Evolutionary conservation across 352 stramenopile species (phyloP).

Genomic region (Globisporangium ultimum): DNA sequence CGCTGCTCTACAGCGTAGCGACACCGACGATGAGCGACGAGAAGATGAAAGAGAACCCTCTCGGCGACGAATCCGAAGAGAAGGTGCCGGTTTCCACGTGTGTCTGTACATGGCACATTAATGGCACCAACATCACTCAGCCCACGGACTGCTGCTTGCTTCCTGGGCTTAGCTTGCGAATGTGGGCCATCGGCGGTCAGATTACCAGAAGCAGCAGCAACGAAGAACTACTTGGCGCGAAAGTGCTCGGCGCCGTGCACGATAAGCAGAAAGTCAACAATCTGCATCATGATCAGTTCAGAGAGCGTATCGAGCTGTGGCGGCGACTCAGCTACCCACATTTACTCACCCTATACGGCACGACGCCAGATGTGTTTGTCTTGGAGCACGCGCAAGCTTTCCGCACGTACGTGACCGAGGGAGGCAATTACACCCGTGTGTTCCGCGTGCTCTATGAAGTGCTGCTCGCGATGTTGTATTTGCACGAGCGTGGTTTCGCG

Average conservation of each 20-base stretch:
- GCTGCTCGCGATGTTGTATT: neutral
- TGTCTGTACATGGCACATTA: neutral
- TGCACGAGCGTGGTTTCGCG: neutral
- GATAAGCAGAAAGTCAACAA: neutral
- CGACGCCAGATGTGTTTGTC: neutral
- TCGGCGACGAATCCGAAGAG: no score
- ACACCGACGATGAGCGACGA: neutral
- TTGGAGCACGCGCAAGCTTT: neutral
- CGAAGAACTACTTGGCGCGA: neutral
- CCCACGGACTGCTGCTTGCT: no score
- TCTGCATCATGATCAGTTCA: neutral
- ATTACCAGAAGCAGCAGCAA: no score
- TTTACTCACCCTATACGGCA: neutral
- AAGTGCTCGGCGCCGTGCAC: neutral
- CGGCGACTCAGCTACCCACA: neutral
- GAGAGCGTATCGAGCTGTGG: neutral
- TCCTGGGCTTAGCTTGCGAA: neutral
- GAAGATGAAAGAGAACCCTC: neutral
- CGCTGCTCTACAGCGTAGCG: no score
- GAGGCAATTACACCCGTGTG: neutral
- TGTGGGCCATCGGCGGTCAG: neutral
- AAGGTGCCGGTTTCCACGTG: neutral
- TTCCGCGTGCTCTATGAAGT: neutral
- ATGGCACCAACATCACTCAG: neutral
- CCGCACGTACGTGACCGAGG: neutral